Base-by-base conservation (phyloP, 1,139 yeast species). In the Yamadazyma oceani region DNA sequence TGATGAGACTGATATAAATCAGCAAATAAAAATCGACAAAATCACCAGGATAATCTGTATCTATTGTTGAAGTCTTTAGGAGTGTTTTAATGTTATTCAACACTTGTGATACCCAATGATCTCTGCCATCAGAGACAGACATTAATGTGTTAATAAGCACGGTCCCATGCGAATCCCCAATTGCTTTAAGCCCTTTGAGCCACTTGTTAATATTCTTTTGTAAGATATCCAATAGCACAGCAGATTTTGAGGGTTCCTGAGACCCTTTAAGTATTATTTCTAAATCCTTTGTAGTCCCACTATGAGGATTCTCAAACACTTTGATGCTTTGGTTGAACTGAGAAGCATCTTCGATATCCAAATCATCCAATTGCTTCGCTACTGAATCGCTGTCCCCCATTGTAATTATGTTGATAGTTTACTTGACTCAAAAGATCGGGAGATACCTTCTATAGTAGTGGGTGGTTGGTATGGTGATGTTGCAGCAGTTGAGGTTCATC, bases 131-230 rank as follows among this genome's bases (percentile, higher is more conserved):
- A 2, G 35, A 31, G 14, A 35, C 34, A 4, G 40, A 32, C 15
- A 38, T 40, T 4, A 57, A 34, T 2, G 48, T 22, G 31, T 53
- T 56, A 3, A 51, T 34, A 3, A 55, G 32, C 7, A 55, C 36
- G 4, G 39, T 22, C 1, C 49, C 57, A 15, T 49, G 42, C 6
- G 35, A 13, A 36, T 62, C 67, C 4, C 43, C 47, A 1, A 60
- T 13, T 5, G 35, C 38, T 5, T 46, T 9, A 4, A 60, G 39
- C 0, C 51, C 54, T 24, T 43, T 41, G 4, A 64, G 26, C 31
- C 62, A 57, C 21, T 36, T 39, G 7, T 38, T 48, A 1, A 51
- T 44, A 30, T 59, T 53, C 26, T 54, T 45, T 3, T 53, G 41
- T 15, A 63, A 41, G 2, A 54, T 23, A 13, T 54, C 53, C 26